A percentile compares a stretch with the other conserved stretches of the same genome.
phyloP scores from a whole-genome alignment of 345 rosid species.

The Triadica sebifera region DNA sequence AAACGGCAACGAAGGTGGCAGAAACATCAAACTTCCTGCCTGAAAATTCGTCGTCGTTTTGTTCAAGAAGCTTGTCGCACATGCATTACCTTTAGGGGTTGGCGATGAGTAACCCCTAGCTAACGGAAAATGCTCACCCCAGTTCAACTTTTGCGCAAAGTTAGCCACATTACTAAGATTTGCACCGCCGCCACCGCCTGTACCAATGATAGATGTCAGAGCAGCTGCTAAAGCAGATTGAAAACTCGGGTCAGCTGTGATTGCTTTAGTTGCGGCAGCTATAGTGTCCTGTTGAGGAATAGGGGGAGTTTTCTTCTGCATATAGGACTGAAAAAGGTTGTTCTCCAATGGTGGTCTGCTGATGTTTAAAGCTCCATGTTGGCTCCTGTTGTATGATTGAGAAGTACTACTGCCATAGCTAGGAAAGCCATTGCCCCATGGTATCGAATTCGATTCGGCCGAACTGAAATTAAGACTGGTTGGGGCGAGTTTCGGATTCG shows the following conservation, averaged over 20 bases:
- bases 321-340: slow-evolving; percentile 34
- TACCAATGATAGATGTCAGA: slow-evolving; percentile 60
- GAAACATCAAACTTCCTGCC: slow-evolving; percentile 32
- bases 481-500: slow-evolving; percentile 31
- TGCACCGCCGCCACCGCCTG: not conserved
- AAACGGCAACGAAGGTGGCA: slow-evolving; percentile 36
- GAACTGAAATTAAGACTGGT: slow-evolving; percentile 60
- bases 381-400: slow-evolving; percentile 38
- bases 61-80: slow-evolving; percentile 35
- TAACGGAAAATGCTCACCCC: slow-evolving; percentile 24
- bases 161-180: slow-evolving; percentile 2
- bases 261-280: slow-evolving; percentile 62
- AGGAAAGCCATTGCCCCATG: slow-evolving; percentile 40
- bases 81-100: slow-evolving; percentile 26
- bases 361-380: slow-evolving; percentile 27
- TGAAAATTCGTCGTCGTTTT: slow-evolving; percentile 28
- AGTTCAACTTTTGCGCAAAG: slow-evolving; percentile 26
- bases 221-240: slow-evolving; percentile 75
- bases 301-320: slow-evolving; percentile 31
- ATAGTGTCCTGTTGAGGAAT: slow-evolving; percentile 39
- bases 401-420: slow-evolving; percentile 28
- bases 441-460: slow-evolving; percentile 34
- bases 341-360: slow-evolving; percentile 33
- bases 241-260: slow-evolving; percentile 74
- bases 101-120: not conserved